Evolutionary conservation across 345 rosid genomes (phyloP), one percentile per base, ranked within the genome.

Genomic region (Camelina sativa): DNA sequence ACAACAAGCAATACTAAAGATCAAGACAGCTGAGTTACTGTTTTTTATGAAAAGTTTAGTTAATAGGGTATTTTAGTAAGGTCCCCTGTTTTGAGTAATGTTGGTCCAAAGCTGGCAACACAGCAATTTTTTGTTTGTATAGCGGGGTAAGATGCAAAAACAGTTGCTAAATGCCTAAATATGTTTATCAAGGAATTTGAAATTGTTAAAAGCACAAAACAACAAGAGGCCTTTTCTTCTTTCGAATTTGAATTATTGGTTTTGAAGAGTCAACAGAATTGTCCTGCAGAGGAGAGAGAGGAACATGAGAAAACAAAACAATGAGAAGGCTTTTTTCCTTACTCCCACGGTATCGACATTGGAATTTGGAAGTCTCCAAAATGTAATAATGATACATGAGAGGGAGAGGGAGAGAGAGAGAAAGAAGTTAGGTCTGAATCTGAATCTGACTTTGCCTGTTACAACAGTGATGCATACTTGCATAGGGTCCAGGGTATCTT

Each of bases 121-220:
- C 34, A 76, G 54, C 47, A 51, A 59, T 71, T 77, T 68, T 63
- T 48, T 55, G 59, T 73, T 51, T 86, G 78, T 92, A 85, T 80
- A 84, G 88, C 37, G 54, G 51, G 80, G 73, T 76, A 80, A 70
- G 71, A 57, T 64, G 64, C 38, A 69, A 61, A 65, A 61, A 53
- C 75, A 56, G 43, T 35, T 64, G 30, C 30, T 28, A 28, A 28
- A 28, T 34, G 52, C 68, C 68, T 59, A 53, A 41, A 72, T 72
- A 66, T 67, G 64, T 44, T 44, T 72, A 72, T 78, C 74, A 59
- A 60, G 77, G 35, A 44, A 78, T 54, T 44, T 66, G 28, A 44
- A 71, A 41, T 60, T 51, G 38, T 53, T 41, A 16, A 25, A 38
- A 67, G 54, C 34, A 40, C 68, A 68, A 67, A 52, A 59, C 38